Evolutionary conservation across 345 rosid species (phyloP), one percentile per base, ranked within the genome.

Genomic region (Durio zibethinus): DNA sequence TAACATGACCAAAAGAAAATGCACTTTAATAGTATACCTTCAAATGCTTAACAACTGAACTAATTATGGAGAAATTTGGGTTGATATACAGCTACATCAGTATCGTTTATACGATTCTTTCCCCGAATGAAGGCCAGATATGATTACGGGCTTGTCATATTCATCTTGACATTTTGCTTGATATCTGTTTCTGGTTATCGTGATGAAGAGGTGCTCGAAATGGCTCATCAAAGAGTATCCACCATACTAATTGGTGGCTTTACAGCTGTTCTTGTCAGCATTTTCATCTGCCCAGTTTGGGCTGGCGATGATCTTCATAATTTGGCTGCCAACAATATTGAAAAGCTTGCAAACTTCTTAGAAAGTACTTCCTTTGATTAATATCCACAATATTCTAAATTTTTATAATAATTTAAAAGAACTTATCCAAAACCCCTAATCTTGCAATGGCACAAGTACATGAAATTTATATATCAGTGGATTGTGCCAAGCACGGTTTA

Each of bases 81-180:
- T 31, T 31, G 33, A 31, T 31, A 31, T 31, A 31, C 33, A 31
- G 33, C 33, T 31, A 31, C 33, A 31, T 1, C 33, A 1, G 33
- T 31, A 2, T 31, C 33, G 33, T 31, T 31, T 31, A 31, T 31
- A 31, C 33, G 33, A 47, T 86, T 86, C 40, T 71, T 78, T 10
- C 87, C 89, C 2, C 52, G 2, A 16, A 2, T 84, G 56, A 88
- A 84, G 76, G 83, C 89, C 5, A 88, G 86, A 50, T 88, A 79
- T 20, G 89, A 88, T 59, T 88, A 85, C 14, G 87, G 89, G 36
- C 23, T 86, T 57, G 0, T 50, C 33, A 76, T 88, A 36, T 88
- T 88, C 73, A 83, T 82, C 31, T 25, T 88, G 76, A 86, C 91
- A n/a, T 86, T 80, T 78, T 43, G 79, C 15, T 48, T 88, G 68